Evolutionary conservation across 2,329 filamentous ascomycete genomes (phyloP), one percentile per base, ranked within the genome.

Genomic region (Helotiales sp.): DNA sequence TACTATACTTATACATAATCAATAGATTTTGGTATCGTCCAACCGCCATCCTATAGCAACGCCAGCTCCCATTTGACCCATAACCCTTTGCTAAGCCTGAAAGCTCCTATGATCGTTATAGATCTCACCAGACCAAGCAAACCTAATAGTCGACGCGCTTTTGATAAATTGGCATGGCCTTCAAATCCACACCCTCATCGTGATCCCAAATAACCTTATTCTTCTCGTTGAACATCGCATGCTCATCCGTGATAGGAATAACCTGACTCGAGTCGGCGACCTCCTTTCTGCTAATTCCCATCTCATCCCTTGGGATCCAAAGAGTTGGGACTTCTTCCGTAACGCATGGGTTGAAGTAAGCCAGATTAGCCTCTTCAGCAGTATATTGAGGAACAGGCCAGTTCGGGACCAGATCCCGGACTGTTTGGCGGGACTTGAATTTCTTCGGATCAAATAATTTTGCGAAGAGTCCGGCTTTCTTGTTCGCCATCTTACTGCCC

Each of bases 241-340:
- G 88, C 64, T 90, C 87, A 64, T 96, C 91, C 0, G 88, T 92
- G 61, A 95, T 93, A 1, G 84, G 82, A n/a, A 91, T 88, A 19
- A 89, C 82, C 65, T 82, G 83, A 61, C 77, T 78, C 2, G 87
- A 88, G 64, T 93, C 89, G 22, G 79, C 79, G 54, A 93, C 79
- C 73, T 96, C 92, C 69, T 93, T 87, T 66, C 81, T 80, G 54
- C 86, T 90, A 42, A 96, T 83, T 3, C 90, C 89, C 47, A 88
- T 83, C 5, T 81, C 74, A 67, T 96, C 92, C 51, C 83, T 79
- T 0, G 90, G 90, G 55, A 96, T 89, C 92, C 92, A 96, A 17
- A 96, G 77, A 17, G 88, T 75, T 1, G 89, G 89, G 1, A 82
- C 73, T 63, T 78, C 62, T 61, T 82, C 78, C 25, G 73, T 82